Evolutionary conservation across 257 asterid species (phyloP).

Genomic region (Fraxinus americana): DNA sequence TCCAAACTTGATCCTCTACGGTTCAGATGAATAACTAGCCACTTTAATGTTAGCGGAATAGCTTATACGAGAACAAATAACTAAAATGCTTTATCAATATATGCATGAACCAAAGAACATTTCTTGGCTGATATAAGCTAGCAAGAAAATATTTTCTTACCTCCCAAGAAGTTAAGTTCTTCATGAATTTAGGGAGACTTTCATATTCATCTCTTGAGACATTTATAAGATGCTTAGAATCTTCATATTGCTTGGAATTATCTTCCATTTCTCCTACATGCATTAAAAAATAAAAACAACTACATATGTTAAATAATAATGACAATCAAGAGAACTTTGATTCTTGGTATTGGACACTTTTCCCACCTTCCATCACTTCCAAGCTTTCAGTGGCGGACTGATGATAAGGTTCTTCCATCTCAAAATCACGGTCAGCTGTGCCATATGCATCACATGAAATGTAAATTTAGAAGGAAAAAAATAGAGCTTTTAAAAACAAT

Average conservation of each 20-base stretch:
- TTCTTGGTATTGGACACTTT: neutral
- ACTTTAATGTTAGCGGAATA: neutral
- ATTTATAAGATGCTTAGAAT: conserved; percentile 35
- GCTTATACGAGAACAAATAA: neutral
- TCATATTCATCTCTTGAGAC: conserved; percentile 72
- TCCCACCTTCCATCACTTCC: conserved; percentile 41
- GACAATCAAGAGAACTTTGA: neutral
- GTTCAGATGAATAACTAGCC: neutral
- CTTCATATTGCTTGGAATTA: conserved; percentile 34
- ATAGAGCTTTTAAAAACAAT: conserved; percentile 8
- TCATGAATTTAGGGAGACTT: conserved; percentile 74
- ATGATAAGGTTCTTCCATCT: conserved; percentile 40
- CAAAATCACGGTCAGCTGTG: conserved; percentile 42
- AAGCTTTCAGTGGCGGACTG: conserved; percentile 22
- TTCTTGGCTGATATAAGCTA: neutral
- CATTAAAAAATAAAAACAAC: conserved; percentile 22
- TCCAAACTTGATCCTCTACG: neutral
- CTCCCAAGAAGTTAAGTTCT: conserved; percentile 82
- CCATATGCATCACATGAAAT: conserved; percentile 17
- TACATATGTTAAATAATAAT: conserved; percentile 7
- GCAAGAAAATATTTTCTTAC: conserved; percentile 36
- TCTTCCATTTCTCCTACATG: conserved; percentile 36
- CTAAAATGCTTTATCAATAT: neutral
- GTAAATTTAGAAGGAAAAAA: neutral
- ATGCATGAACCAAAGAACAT: neutral